Evolutionary conservation across 768 basidiomycete genomes (phyloP), one percentile per base, ranked within the genome.

Genomic region (Kwoniella europaea): DNA sequence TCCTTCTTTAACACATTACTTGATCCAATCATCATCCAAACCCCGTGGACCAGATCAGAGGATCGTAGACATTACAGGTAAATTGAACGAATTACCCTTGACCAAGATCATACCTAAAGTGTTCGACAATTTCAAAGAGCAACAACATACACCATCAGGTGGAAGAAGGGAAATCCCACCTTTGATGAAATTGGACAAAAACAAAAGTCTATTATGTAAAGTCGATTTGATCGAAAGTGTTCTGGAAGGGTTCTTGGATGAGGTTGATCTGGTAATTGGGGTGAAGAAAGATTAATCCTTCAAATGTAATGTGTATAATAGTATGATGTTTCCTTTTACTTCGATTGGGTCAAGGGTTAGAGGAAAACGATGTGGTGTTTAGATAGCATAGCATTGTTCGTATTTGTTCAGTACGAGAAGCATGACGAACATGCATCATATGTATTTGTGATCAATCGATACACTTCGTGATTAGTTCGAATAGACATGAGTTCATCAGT

Each of bases 1-100:
- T 13, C 71, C 73, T 15, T 60, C 57, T 22, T 42, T 62, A 10
- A 59, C 71, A 10, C 62, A 67, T 43, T 78, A 69, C 64, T 54
- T 78, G 1, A 61, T 78, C 29, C 68, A 65, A 27, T 63, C 63
- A 22, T 27, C 56, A 4, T 42, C 20, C 42, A 64, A 55, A 22
- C 68, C 63, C 20, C 42, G 52, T 35, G 68, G 68, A 16, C 68
- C 68, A 9, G 68, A 70, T 53, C 9, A 24, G 6, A 60, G 22
- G 20, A 16, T 65, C 2, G 68, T 59, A 13, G 64, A 50, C 10
- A 57, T 64, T 9, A 64, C 55, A 46, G 68, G 68, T 41, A 22
- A 58, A 27, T 13, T 70, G 16, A 70, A 52, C 13, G 54, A 56
- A 41, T 13, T 70, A 9, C 63, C 52, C 5, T 60, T 55, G 29